Evolutionary conservation across 1,139 yeast species (phyloP).

Genomic region (Debaryomyces fabryi): DNA sequence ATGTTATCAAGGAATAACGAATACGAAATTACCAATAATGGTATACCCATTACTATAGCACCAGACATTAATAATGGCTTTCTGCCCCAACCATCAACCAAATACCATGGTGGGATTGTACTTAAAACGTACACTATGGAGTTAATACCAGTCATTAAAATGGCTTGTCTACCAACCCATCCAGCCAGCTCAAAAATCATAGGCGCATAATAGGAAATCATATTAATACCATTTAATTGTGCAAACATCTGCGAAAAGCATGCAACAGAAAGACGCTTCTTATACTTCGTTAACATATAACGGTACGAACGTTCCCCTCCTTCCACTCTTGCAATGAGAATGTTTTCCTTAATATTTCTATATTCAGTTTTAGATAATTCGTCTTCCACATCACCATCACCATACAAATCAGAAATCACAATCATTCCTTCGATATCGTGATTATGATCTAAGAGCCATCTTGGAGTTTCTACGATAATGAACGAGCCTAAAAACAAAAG

Average conservation of each 20-base stretch:
- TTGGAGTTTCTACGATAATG: slow-evolving; percentile 82
- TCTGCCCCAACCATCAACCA: slow-evolving; percentile 90
- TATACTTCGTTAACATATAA: slow-evolving; percentile 65
- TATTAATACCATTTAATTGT: slow-evolving; percentile 90
- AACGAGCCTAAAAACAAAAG: slow-evolving; percentile 72
- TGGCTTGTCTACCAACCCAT: slow-evolving; percentile 86
- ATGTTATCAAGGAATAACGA: slow-evolving; percentile 61
- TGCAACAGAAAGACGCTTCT: slow-evolving; percentile 81
- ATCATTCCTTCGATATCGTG: slow-evolving; percentile 82
- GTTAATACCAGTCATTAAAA: slow-evolving; percentile 91
- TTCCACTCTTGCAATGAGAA: slow-evolving; percentile 68
- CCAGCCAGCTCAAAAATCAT: slow-evolving; percentile 94
- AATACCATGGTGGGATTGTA: slow-evolving; percentile 89
- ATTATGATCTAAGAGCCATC: slow-evolving; percentile 88
- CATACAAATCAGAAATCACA: slow-evolving; percentile 49
- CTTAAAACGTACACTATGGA: slow-evolving; percentile 71
- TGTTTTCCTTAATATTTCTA: slow-evolving; percentile 47
- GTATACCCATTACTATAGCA: slow-evolving; percentile 74
- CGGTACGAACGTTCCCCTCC: slow-evolving; percentile 68
- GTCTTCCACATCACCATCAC: slow-evolving; percentile 58
- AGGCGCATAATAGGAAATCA: slow-evolving; percentile 91
- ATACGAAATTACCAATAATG: slow-evolving; percentile 67
- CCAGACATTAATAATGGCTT: slow-evolving; percentile 80
- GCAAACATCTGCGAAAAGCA: slow-evolving; percentile 92
- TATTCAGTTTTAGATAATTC: slow-evolving; percentile 61